A percentile compares a stretch with the other conserved stretches of the same genome.
phyloP scores from a whole-genome alignment of 2,329 filamentous ascomycete species.

The Penicillium sp. region DNA sequence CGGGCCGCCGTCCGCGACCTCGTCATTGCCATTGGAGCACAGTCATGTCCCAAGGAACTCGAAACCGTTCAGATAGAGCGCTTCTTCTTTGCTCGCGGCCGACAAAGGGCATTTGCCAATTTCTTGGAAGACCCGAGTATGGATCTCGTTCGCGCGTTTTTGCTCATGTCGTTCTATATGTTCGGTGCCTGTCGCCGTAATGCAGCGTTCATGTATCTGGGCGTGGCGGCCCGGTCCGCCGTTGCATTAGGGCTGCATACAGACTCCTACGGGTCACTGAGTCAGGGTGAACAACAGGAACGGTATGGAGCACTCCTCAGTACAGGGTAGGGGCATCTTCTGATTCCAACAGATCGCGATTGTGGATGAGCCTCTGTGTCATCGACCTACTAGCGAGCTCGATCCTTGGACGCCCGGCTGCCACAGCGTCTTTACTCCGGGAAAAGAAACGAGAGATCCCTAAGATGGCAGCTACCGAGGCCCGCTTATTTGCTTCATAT shows the following conservation, averaged over 20 bases:
- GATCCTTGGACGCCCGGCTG: conserved; percentile 45
- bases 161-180: conserved; percentile 57
- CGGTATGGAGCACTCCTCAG: background rate
- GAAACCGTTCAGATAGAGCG: conserved; percentile 30
- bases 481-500: conserved; percentile 41
- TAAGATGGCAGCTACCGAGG: conserved; percentile 15
- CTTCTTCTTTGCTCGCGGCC: conserved; percentile 47
- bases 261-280: conserved; percentile 15
- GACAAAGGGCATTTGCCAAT: conserved; percentile 46
- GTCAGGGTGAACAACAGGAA: conserved; percentile 15
- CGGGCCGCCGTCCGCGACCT: conserved; percentile 38
- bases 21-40: conserved; percentile 51
- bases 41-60: conserved; percentile 37
- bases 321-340: background rate
- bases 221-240: conserved; percentile 55
- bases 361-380: conserved; percentile 47
- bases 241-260: conserved; percentile 53
- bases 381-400: conserved; percentile 48
- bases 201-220: conserved; percentile 59
- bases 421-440: conserved; percentile 27
- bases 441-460: conserved; percentile 17
- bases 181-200: conserved; percentile 56
- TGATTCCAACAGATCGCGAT: conserved; percentile 33
- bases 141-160: conserved; percentile 49
- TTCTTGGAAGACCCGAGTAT: conserved; percentile 53